phyloP scores from a whole-genome alignment of 2,329 filamentous ascomycete species.

The Talaromyces sp. region DNA sequence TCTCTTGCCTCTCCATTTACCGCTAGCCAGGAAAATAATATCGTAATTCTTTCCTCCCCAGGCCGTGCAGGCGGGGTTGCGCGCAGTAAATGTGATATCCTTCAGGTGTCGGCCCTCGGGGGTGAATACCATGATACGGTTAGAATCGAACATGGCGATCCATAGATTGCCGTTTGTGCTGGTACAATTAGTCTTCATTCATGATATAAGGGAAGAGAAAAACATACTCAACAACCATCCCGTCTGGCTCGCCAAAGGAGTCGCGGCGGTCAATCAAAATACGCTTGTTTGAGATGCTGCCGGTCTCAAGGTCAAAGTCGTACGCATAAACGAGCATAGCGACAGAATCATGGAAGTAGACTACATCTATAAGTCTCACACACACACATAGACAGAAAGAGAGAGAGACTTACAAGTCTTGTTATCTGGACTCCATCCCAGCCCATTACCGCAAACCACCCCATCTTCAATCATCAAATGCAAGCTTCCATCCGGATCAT shows the following conservation, averaged over 20 bases:
- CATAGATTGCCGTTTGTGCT: conserved; percentile 34
- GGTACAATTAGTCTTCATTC: background rate
- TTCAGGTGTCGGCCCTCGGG: conserved; percentile 29
- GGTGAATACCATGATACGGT: conserved; percentile 31
- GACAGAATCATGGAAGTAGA: conserved; percentile 34
- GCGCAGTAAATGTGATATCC: conserved; percentile 28
- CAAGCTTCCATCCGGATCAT: conserved; percentile 23
- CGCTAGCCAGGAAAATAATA: conserved; percentile 30
- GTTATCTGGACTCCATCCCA: conserved; percentile 35
- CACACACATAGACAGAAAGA: background rate
- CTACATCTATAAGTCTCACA: conserved; percentile 12
- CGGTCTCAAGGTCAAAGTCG: conserved; percentile 30
- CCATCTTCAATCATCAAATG: conserved; percentile 30
- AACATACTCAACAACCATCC: conserved; percentile 36
- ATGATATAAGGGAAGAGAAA: background rate
- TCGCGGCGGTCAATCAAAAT: conserved; percentile 23
- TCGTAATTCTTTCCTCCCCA: conserved; percentile 33
- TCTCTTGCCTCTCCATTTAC: conserved; percentile 20
- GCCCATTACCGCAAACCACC: conserved; percentile 32
- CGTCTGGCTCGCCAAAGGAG: conserved; percentile 31
- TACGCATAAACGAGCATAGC: conserved; percentile 27
- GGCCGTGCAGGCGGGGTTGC: conserved; percentile 33
- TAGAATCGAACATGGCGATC: conserved; percentile 32
- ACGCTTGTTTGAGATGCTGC: conserved; percentile 27
- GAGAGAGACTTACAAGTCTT: conserved; percentile 24